Conservation (phyloP, 2,329 filamentous ascomycete species). For the Aspergillus ustus region DNA sequence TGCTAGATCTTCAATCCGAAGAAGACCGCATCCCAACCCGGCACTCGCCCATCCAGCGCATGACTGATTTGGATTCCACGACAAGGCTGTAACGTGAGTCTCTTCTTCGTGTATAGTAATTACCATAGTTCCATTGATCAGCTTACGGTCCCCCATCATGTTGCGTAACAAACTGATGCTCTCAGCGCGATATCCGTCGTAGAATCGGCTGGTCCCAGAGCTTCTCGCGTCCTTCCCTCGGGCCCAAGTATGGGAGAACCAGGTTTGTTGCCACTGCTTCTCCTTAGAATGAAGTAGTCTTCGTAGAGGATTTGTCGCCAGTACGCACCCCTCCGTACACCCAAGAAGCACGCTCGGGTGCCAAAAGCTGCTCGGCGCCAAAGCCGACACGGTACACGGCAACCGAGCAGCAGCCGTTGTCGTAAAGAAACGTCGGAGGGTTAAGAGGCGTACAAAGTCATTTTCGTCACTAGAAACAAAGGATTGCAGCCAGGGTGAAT, state of each 20-base stretch:
- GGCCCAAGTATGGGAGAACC: conserved; percentile 64
- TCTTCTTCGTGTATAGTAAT: conserved; percentile 63
- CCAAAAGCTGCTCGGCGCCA: conserved; percentile 43
- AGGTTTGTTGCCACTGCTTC: conserved; percentile 58
- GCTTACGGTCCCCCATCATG: conserved; percentile 35
- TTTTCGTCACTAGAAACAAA: conserved; percentile 61
- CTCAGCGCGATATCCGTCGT: conserved; percentile 50
- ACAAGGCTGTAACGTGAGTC: conserved; percentile 64
- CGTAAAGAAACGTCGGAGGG: conserved; percentile 58
- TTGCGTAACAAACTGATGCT: conserved; percentile 38
- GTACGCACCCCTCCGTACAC: conserved; percentile 56
- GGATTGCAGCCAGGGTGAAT: conserved; percentile 60
- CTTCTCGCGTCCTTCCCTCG: conserved; percentile 31
- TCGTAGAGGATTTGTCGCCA: conserved; percentile 57
- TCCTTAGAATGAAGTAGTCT: conserved; percentile 56
- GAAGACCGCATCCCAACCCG: conserved; percentile 68
- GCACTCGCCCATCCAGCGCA: conserved; percentile 70
- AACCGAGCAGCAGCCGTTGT: conserved; percentile 55
- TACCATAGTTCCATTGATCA: conserved; percentile 38
- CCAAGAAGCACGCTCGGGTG: conserved; percentile 61
- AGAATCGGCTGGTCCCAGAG: conserved; percentile 47
- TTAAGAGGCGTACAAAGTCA: conserved; percentile 54
- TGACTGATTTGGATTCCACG: conserved; percentile 71
- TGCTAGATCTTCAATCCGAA: conserved; percentile 69
- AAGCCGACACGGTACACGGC: conserved; percentile 38